phyloP scores from a whole-genome alignment of 345 rosid species.

The Citrus sp. region DNA sequence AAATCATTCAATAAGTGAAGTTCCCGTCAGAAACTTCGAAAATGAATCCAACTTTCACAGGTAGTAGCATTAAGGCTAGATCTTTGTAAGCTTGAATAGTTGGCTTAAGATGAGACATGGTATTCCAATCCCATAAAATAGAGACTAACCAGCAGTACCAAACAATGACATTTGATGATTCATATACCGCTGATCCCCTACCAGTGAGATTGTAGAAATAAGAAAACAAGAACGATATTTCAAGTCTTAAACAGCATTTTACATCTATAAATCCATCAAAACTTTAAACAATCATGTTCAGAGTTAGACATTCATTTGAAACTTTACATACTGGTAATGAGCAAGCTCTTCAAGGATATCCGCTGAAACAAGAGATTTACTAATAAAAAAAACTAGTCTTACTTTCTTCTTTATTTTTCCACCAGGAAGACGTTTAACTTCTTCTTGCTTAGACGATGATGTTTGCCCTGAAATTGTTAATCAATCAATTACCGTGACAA shows the following conservation, averaged over 20 bases:
- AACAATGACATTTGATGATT: not conserved
- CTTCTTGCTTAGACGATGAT: slow-evolving; percentile 56
- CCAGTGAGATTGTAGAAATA: not conserved
- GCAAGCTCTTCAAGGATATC: not conserved
- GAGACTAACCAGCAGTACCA: not conserved
- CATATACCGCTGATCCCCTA: not conserved
- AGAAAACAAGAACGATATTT: not conserved
- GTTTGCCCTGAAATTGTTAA: slow-evolving; percentile 31
- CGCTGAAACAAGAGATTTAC: not conserved
- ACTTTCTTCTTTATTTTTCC: slow-evolving; percentile 96
- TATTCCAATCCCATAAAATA: not conserved
- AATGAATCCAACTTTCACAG: not conserved
- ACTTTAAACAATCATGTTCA: not conserved
- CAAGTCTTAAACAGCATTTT: not conserved
- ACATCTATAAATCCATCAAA: not conserved
- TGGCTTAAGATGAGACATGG: not conserved
- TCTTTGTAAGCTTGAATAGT: not conserved
- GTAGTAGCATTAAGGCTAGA: too few relatives aligned
- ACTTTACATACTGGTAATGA: not conserved
- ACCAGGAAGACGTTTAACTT: slow-evolving; percentile 90
- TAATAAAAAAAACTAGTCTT: not conserved
- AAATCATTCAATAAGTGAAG: not conserved
- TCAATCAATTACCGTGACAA: not conserved
- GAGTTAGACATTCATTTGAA: not conserved
- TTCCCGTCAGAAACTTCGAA: not conserved